Evolutionary conservation across 2,329 filamentous ascomycete species (phyloP).

Genomic region (Teratosphaeria viscida): DNA sequence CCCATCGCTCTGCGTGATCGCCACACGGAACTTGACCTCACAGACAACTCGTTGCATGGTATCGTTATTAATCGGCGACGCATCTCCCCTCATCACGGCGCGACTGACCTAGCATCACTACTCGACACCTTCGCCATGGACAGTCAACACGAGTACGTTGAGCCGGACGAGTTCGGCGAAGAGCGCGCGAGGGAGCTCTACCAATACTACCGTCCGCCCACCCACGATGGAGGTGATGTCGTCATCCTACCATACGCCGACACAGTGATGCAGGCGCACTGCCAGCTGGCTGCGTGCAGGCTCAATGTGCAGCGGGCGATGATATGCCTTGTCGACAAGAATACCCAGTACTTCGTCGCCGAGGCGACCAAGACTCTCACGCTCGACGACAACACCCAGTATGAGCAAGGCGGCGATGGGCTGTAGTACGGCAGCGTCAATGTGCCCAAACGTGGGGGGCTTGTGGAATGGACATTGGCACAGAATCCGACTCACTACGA

Average conservation of each 20-base stretch:
- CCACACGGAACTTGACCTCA: neutral
- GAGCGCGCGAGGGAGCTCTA: constrained; percentile 16
- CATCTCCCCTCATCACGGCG: neutral
- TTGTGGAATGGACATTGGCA: constrained; percentile 42
- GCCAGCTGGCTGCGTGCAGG: constrained; percentile 41
- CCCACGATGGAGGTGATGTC: constrained; percentile 7
- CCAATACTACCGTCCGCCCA: constrained; percentile 15
- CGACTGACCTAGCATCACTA: neutral
- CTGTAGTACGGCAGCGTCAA: constrained; percentile 36
- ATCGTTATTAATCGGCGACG: neutral
- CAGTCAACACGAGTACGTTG: constrained; percentile 3
- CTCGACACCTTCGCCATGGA: neutral
- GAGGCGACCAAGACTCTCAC: constrained; percentile 41
- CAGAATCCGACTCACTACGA: constrained; percentile 9
- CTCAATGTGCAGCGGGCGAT: constrained; percentile 39
- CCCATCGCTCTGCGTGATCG: neutral
- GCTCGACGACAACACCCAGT: constrained; percentile 16
- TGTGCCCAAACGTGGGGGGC: constrained; percentile 50
- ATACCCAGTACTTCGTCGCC: constrained; percentile 41
- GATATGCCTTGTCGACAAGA: constrained; percentile 41
- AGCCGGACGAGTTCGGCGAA: constrained; percentile 14
- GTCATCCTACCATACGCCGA: constrained; percentile 13
- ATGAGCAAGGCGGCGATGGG: constrained; percentile 19
- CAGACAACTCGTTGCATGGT: neutral
- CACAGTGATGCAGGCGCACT: constrained; percentile 36